Conservation (phyloP, 768 basidiomycete genomes). For the Russula brevipes region DNA sequence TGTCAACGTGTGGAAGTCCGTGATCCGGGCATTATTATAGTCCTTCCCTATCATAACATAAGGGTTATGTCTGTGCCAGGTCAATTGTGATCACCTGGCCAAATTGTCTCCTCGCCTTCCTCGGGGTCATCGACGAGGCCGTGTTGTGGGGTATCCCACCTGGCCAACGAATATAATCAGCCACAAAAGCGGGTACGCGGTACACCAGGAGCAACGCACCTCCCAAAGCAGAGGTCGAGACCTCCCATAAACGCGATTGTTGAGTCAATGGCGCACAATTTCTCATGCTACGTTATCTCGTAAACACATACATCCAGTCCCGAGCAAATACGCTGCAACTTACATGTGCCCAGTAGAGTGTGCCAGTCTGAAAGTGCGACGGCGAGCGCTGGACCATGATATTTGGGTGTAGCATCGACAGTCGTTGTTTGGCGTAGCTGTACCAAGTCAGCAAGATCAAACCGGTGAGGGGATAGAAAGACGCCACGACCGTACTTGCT, state of each 20-base stretch:
- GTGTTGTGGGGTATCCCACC: constrained; percentile 97
- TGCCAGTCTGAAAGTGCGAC: constrained; percentile 95
- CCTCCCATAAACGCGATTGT: constrained; percentile 98
- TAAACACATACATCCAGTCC: neutral
- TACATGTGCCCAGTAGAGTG: constrained; percentile 98
- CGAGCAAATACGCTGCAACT: constrained; percentile 28
- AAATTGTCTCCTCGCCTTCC: constrained; percentile 61
- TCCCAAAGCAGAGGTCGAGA: constrained; percentile 88
- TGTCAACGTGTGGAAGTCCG: constrained; percentile 78
- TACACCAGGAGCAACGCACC: constrained; percentile 36
- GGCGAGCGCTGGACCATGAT: constrained; percentile 96
- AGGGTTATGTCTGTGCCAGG: neutral
- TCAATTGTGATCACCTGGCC: constrained; percentile 59
- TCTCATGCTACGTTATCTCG: constrained; percentile 70
- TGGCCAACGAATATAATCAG: constrained; percentile 29
- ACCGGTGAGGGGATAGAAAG: neutral
- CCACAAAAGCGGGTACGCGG: neutral
- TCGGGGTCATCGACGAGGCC: constrained; percentile 80
- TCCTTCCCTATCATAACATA: constrained; percentile 70
- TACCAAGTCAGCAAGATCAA: neutral
- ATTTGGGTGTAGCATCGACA: constrained; percentile 79
- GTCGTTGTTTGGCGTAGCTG: constrained; percentile 81
- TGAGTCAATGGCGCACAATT: constrained; percentile 95
- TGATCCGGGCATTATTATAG: constrained; percentile 84
- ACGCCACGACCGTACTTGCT: constrained; percentile 58